Percentiles rank a stretch among this genome's conserved stretches.
These are phyloP conservation scores for Fusarium aywerte DNA, from an alignment of 2,329 filamentous ascomycete genomes.

Conservation along the genomic window DNA sequence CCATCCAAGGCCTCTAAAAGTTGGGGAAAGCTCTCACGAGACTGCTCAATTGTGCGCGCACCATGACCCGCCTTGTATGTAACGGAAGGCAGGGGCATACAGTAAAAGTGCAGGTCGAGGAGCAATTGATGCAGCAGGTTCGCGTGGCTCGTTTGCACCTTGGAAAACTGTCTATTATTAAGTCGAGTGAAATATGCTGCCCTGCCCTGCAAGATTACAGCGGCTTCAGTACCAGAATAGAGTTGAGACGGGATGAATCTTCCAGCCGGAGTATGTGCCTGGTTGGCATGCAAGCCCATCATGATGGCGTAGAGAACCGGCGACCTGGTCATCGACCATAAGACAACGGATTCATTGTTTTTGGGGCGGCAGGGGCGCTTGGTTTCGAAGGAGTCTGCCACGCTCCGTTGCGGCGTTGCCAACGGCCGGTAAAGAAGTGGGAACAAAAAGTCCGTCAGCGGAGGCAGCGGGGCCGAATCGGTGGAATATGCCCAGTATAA, in stretches of 20 bases:
- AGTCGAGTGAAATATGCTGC: slow-evolving; percentile 24
- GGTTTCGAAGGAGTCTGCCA: slow-evolving; percentile 20
- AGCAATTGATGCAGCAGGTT: slow-evolving; percentile 27
- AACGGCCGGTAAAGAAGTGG: slow-evolving; percentile 40
- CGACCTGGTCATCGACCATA: slow-evolving; percentile 33
- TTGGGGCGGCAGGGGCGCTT: slow-evolving; percentile 43
- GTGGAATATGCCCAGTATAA: slow-evolving; percentile 11
- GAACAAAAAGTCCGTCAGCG: slow-evolving; percentile 35
- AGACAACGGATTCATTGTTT: slow-evolving; percentile 17
- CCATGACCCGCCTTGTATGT: slow-evolving; percentile 42
- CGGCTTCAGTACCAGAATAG: slow-evolving; percentile 6
- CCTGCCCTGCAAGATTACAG: neutral
- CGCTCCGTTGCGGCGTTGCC: slow-evolving; percentile 18
- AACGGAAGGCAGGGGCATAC: slow-evolving; percentile 39
- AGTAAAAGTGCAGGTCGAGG: slow-evolving; percentile 17
- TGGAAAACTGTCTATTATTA: slow-evolving; percentile 25
- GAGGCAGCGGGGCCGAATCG: slow-evolving; percentile 40
- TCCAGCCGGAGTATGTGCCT: slow-evolving; percentile 17
- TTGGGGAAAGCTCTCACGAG: slow-evolving; percentile 7
- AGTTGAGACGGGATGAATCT: slow-evolving; percentile 37
- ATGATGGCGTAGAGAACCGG: slow-evolving; percentile 17
- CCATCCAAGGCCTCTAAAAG: neutral
- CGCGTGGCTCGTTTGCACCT: slow-evolving; percentile 18
- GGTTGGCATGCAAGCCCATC: slow-evolving; percentile 30
- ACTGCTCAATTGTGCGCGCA: slow-evolving; percentile 16